These are phyloP conservation scores for Carnegiea gigantea DNA, from an alignment of 179 eudicot genomes.

Conservation along the genomic window DNA sequence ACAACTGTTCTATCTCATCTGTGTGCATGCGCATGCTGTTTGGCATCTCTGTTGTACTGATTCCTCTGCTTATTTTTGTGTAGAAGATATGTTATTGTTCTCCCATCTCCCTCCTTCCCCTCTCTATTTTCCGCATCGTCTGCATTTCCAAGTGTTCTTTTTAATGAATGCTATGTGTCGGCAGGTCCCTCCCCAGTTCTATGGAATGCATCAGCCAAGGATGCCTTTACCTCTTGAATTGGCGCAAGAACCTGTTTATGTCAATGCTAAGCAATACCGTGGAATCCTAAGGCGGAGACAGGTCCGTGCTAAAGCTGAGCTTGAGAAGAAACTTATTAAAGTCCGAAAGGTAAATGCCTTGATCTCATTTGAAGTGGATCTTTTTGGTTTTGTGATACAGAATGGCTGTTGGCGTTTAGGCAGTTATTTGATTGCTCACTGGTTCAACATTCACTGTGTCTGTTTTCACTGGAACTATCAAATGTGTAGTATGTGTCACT, in stretches of 20 bases:
- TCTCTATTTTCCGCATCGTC: not conserved
- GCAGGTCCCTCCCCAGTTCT: slow-evolving; percentile 61
- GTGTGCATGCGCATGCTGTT: too few species aligned
- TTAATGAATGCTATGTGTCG: not conserved
- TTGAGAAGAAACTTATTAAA: slow-evolving; percentile 68
- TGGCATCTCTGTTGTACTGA: not conserved
- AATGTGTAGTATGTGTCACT: too few species aligned
- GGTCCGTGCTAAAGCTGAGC: slow-evolving; percentile 80
- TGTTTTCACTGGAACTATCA: too few species aligned
- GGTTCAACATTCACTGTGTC: too few species aligned
- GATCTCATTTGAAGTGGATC: not conserved
- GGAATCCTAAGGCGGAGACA: slow-evolving; percentile 70
- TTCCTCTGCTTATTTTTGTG: not conserved
- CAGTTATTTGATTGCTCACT: too few species aligned
- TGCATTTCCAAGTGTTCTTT: not conserved
- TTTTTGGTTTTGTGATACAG: too few species aligned
- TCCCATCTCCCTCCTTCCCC: not conserved
- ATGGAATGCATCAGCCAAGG: slow-evolving; percentile 64
- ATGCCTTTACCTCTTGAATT: slow-evolving; percentile 75
- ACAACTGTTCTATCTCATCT: not conserved
- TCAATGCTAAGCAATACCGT: slow-evolving; percentile 76
- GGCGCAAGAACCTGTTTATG: slow-evolving; percentile 79
- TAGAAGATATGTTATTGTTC: not conserved
- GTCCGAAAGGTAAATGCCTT: slow-evolving; percentile 52
- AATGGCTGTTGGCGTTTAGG: too few species aligned